A percentile compares a stretch with the other conserved stretches of the same genome.
phyloP scores from a whole-genome alignment of 2,329 filamentous ascomycete genomes.

The Colletotrichum australisinense region DNA sequence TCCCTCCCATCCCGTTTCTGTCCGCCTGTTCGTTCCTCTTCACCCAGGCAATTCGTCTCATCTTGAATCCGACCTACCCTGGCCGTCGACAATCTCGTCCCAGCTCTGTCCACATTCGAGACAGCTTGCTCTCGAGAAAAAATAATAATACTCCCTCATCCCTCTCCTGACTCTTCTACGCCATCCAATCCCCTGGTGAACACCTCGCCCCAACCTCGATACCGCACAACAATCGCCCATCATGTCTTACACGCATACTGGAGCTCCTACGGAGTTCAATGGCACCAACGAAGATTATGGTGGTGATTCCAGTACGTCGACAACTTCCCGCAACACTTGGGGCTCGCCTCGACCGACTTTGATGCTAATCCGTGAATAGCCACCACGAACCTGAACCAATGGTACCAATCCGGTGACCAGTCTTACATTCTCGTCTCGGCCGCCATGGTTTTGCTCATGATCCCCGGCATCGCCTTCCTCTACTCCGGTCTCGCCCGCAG shows the following conservation, averaged over 20 bases:
- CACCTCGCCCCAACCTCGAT: constrained; percentile 21
- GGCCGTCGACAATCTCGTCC: constrained; percentile 8
- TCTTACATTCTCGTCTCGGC: constrained; percentile 91
- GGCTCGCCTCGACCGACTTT: background rate
- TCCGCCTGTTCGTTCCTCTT: background rate
- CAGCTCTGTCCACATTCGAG: constrained; percentile 25
- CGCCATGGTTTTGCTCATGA: constrained; percentile 96
- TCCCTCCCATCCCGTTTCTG: constrained; percentile 8
- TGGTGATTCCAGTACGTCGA: constrained; percentile 80
- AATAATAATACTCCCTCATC: constrained; percentile 13
- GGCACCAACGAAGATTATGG: constrained; percentile 73
- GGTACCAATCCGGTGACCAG: constrained; percentile 91
- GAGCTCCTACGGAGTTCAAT: constrained; percentile 70
- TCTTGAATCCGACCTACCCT: constrained; percentile 34
- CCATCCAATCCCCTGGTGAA: constrained; percentile 22
- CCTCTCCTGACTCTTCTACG: constrained; percentile 1
- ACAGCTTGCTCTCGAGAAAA: constrained; percentile 29
- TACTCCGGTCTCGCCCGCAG: constrained; percentile 97
- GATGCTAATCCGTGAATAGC: constrained; percentile 58
- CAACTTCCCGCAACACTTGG: background rate
- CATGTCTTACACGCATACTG: constrained; percentile 72
- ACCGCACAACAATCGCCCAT: constrained; percentile 36
- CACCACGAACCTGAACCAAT: constrained; percentile 92
- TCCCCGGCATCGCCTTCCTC: constrained; percentile 95
- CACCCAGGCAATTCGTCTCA: constrained; percentile 27